A percentile compares a stretch with the other conserved stretches of the same genome.
Evolutionary conservation across 1,284 basidiomycete genomes (phyloP).

Genomic region (Farysia itapuensis): DNA sequence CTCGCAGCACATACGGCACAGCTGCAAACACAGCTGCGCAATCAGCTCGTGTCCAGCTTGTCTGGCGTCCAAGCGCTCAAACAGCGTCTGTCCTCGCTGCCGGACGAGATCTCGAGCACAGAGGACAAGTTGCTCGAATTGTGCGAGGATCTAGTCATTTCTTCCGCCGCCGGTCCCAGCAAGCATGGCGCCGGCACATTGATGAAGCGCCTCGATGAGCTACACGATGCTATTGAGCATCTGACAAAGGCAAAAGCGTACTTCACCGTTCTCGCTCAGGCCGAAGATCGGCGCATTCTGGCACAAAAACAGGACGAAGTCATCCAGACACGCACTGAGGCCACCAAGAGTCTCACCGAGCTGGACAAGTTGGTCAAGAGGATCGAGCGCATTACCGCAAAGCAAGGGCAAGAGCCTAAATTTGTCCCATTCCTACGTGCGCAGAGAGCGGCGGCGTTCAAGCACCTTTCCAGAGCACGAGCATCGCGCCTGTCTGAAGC

Average conservation of each 20-base stretch:
- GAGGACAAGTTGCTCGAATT: constrained; percentile 39
- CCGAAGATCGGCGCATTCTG: constrained; percentile 28
- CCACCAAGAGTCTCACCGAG: constrained; percentile 9
- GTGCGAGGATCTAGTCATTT: constrained; percentile 23
- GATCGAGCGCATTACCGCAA: constrained; percentile 11
- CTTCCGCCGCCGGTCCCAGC: background rate
- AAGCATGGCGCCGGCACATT: constrained; percentile 8
- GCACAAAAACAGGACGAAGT: constrained; percentile 3
- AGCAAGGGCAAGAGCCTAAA: constrained; percentile 3
- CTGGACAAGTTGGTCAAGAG: constrained; percentile 18
- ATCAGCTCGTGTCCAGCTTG: constrained; percentile 17
- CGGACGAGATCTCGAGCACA: constrained; percentile 21
- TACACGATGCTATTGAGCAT: constrained; percentile 26
- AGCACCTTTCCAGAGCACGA: constrained; percentile 12
- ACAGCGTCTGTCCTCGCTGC: constrained; percentile 13
- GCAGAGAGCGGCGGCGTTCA: constrained; percentile 27
- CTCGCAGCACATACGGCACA: constrained; percentile 5
- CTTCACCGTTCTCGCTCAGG: constrained; percentile 36
- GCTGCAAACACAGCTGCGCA: constrained; percentile 18
- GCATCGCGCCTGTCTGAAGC: constrained; percentile 16
- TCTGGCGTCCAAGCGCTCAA: constrained; percentile 18
- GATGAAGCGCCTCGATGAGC: constrained; percentile 15
- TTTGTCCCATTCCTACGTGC: constrained; percentile 33
- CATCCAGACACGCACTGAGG: background rate
- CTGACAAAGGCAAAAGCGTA: constrained; percentile 33